Base-by-base conservation (phyloP, 2,329 filamentous ascomycete genomes). In the Zymoseptoria brevis region DNA sequence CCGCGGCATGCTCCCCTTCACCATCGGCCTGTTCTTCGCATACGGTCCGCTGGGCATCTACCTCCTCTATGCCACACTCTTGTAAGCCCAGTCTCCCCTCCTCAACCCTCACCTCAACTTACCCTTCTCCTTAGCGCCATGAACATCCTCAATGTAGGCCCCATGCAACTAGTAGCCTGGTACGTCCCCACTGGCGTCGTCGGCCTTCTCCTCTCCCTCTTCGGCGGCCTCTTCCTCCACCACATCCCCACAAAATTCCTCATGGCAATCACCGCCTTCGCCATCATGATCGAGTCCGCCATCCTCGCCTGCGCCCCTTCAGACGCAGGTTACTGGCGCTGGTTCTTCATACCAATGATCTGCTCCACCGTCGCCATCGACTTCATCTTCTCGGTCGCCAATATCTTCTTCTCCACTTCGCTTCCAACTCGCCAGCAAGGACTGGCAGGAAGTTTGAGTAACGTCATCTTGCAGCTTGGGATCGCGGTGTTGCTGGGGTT, bases 321-420 rank as follows among this genome's bases (percentile, higher is more conserved):
- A 7, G 69, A 75, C 1, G 79, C 77, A 0, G 80, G 76, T 51
- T 87, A 88, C 77, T 93, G 88, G 89, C 82, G 85, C 0, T 91
- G 82, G 67, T 79, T 89, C 21, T 90, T 92, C 68, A 86, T 88
- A 0, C 76, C 83, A 57, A 87, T 87, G 85, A 71, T 87, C 74
- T 83, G 84, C 62, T 81, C 80, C 11, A 92, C 88, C 0, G 77
- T 91, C 35, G 87, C 86, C 19, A 84, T 91, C 60, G 89, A 93
- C 68, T 84, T 91, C 57, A 84, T 84, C 6, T 91, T 87, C 74
- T 90, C 87, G 68, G 81, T 91, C 1, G 83, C 85, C 19, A 91
- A 88, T 67, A 82, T 92, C 60, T 92, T 89, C 73, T 87, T 73
- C 54, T 90, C 87, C 0, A 90, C 87, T 0, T 83, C 81, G 13